phyloP scores from a whole-genome alignment of 495 filamentous ascomycete genomes.

The Trichocladium uniseriatum region DNA sequence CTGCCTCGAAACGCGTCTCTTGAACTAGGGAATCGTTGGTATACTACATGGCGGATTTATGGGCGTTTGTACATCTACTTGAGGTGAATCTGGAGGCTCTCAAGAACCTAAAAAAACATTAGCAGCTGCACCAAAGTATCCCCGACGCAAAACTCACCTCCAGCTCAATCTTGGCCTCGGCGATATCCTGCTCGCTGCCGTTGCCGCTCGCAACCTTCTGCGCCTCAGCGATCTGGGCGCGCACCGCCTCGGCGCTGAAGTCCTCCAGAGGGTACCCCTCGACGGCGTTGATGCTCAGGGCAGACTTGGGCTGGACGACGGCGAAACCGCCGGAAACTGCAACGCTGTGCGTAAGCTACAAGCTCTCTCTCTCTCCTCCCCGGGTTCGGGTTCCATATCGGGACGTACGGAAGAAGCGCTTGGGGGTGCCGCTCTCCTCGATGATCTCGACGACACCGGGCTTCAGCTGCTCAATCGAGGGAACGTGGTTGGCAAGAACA shows the following conservation, averaged over 20 bases:
- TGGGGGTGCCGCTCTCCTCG: conserved; percentile 82
- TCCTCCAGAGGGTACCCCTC: conserved; percentile 92
- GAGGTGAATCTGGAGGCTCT: conserved; percentile 61
- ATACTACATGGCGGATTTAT: conserved; percentile 23
- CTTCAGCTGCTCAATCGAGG: conserved; percentile 97
- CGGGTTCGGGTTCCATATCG: not conserved
- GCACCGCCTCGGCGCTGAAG: conserved; percentile 79
- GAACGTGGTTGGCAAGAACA: conserved; percentile 97
- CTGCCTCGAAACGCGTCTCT: conserved; percentile 18
- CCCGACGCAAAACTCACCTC: conserved; percentile 53
- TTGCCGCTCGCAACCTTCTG: conserved; percentile 86
- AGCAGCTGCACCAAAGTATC: not conserved
- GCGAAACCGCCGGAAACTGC: conserved; percentile 95
- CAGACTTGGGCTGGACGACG: conserved; percentile 88
- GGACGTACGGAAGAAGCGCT: conserved; percentile 94
- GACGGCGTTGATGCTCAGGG: conserved; percentile 94
- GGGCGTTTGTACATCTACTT: conserved; percentile 47
- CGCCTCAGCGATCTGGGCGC: conserved; percentile 78
- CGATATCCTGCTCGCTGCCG: conserved; percentile 95
- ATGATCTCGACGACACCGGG: conserved; percentile 91
- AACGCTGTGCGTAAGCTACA: conserved; percentile 5
- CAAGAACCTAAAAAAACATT: conserved; percentile 24
- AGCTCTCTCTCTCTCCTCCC: not conserved
- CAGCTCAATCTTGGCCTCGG: conserved; percentile 96
- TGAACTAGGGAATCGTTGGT: conserved; percentile 27